Base-by-base conservation (phyloP, 306 rosid species). In the Fagus crenata region DNA sequence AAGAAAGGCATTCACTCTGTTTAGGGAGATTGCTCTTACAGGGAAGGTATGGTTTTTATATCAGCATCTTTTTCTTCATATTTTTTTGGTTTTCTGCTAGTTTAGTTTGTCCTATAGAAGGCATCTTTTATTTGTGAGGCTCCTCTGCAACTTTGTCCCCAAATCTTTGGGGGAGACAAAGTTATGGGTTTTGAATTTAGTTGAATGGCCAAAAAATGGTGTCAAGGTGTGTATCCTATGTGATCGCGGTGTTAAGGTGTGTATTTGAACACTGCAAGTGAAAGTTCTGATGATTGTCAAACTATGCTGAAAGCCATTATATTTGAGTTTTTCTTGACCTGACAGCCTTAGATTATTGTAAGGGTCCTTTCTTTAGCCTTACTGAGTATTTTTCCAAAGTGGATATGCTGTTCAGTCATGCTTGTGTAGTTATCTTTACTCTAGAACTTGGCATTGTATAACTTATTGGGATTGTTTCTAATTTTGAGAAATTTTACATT, bases 1-100 rank as follows among this genome's bases (percentile, higher is more conserved):
- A 85, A 92, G 87, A 74, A 90, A 85, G 72, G 91, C 89, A 75
- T 88, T 88, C 71, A 9, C 73, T 71, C 83, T 88, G 75, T 85
- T 90, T 55, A 90, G 97, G 79, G 97, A 95, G 77, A 87, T 87
- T 81, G 76, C 89, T 82, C 86, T 95, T 74, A 71, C 86, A 9
- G 93, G 86, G 78, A 90, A 89, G 96, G 99, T 95, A 88, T 81
- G 79, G 28, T 39, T 76, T 60, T 80, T 43, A 32, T 14, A 59
- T 49, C 13, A 4, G 69, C 22, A 17, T 67, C 15, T 37, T 7
- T 63, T 35, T 31, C 49, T 15, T 51, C 13, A 28, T 58, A 53
- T 33, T 28, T 35, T 36, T 7, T 67, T 46, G 14, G 70, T 67
- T 55, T 28, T 78, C 64, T 51, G 40, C 5, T 41, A 33, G 41